Percentiles rank a stretch among this genome's conserved stretches.
These are phyloP conservation scores for Fusarium equiseti DNA, from an alignment of 2,329 filamentous ascomycete species.

Conservation along the genomic window DNA sequence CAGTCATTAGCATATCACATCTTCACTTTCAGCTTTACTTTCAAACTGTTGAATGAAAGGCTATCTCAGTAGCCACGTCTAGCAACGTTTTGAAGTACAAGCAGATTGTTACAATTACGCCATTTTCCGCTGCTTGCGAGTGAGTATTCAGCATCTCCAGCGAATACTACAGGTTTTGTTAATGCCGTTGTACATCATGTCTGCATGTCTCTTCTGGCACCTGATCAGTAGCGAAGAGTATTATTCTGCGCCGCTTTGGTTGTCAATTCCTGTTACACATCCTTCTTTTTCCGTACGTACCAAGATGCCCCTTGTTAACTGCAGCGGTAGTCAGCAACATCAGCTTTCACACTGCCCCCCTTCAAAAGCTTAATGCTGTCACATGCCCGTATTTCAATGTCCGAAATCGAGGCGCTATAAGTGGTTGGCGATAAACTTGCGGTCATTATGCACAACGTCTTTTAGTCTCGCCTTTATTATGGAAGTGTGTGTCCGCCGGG, in stretches of 20 bases:
- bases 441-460: not conserved
- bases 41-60: not conserved
- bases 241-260: too few species aligned
- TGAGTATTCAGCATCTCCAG: not conserved
- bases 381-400: not conserved
- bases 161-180: not conserved
- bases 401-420: not conserved
- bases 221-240: not conserved
- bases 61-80: not conserved
- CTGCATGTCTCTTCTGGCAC: not conserved
- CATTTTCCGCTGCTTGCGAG: not conserved
- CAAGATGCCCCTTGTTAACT: not conserved
- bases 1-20: not conserved
- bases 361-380: not conserved
- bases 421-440: not conserved
- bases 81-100: too few species aligned
- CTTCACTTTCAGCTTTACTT: not conserved
- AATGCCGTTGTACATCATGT: not conserved
- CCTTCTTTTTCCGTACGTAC: not conserved
- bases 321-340: not conserved
- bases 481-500: constrained; percentile 4
- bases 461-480: not conserved
- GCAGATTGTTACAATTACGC: not conserved
- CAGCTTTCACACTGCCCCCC: not conserved
- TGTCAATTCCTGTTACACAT: not conserved